A percentile compares a stretch with the other conserved stretches of the same genome.
Evolutionary conservation across 306 rosid genomes (phyloP).

Genomic region (Cicer pinnatifidum): DNA sequence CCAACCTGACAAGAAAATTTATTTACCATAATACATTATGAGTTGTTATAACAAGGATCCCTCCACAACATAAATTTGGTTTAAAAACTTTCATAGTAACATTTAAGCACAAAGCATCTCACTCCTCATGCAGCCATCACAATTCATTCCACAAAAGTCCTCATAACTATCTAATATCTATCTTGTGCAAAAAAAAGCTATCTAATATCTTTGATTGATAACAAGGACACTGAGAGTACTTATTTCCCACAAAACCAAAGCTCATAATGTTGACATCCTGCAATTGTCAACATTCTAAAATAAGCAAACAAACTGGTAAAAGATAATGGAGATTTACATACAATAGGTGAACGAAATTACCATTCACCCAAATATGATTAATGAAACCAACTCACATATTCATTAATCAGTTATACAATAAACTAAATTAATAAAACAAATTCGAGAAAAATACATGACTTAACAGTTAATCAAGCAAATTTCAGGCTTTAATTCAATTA

Average conservation of each 20-base stretch:
- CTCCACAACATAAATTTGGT: background rate
- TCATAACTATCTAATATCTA: background rate
- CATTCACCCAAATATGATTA: background rate
- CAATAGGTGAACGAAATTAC: background rate
- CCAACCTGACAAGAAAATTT: background rate
- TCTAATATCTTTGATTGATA: background rate
- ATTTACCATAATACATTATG: background rate
- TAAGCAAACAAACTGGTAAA: background rate
- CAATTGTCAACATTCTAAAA: background rate
- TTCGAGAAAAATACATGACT: background rate
- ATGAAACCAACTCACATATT: constrained; percentile 2
- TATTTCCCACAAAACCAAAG: background rate
- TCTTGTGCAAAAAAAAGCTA: too few species aligned
- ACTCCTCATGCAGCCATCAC: background rate
- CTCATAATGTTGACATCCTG: background rate
- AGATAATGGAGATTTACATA: background rate
- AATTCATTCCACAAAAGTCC: background rate
- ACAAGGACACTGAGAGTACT: background rate
- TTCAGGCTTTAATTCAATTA: constrained; percentile 20
- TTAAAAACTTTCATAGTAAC: background rate
- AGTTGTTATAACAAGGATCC: background rate
- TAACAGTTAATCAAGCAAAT: constrained; percentile 14
- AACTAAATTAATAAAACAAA: constrained; percentile 29
- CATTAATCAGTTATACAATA: constrained; percentile 12
- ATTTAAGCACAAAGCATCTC: background rate